Base-by-base conservation (phyloP, 2,329 filamentous ascomycete species). In the Tolypocladium ovalisporum region DNA sequence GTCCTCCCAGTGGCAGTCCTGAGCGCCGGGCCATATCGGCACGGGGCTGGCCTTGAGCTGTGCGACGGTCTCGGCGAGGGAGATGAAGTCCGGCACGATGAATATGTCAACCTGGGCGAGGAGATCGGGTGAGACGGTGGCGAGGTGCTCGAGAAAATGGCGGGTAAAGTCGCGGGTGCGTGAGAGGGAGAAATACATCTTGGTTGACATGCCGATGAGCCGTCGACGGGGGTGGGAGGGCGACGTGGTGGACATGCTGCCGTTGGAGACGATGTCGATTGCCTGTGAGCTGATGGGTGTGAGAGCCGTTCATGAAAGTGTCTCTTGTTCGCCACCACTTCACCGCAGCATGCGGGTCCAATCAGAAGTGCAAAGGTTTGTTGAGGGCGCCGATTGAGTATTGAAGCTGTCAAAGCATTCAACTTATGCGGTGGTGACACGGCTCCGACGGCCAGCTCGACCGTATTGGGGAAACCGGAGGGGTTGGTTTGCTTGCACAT, bases 181-280 rank as follows among this genome's bases (percentile, higher is more conserved):
- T 13, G 79, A 72, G 10, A 86, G 79, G 60, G 85, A 82, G 73
- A 92, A 92, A 79, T 92, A 91, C 83, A 90, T 88, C 67, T 91
- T 91, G 42, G 87, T 83, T 52, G 84, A 88, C 62, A 90, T 84
- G 69, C 88, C 87, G 59, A 91, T 78, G 60, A 91, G 76, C 65
- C 84, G 84, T 66, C 82, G 82, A 52, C 76, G 34, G 65, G 49
- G 54, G 8, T 37, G 40, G 17, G 56, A 22, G 3, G 61, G 57
- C 13, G 62, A 32, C 59, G 60, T 62, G 42, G 32, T 52, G 6
- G 44, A 17, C 10, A 7, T 17, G 24, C 42, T 47, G 24, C 15
- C 24, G 42, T 19, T 29, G 42, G 22, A 27, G 24, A 29, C 29
- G 6, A 13, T 17, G 22, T 24, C 17, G n/a, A 27, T 15, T 27